Percentiles rank a stretch among this genome's conserved stretches.
These are phyloP conservation scores for Ceratocystis eucalypticola DNA, from an alignment of 2,329 filamentous ascomycete genomes.

Conservation along the genomic window DNA sequence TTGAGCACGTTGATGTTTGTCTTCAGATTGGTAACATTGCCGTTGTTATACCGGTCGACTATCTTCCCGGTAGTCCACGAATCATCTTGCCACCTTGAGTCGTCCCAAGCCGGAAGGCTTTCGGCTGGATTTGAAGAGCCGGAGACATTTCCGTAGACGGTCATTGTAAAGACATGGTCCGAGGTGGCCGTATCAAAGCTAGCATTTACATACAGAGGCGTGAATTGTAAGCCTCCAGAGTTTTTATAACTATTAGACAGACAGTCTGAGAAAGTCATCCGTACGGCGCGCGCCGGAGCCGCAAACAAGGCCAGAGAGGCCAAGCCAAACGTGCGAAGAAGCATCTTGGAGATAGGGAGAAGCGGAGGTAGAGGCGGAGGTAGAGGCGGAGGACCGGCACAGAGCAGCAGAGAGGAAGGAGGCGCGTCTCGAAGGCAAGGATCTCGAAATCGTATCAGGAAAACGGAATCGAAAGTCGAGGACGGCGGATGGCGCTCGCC, in stretches of 20 bases:
- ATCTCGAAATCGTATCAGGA: slow-evolving; percentile 11
- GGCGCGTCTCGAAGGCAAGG: slow-evolving; percentile 5
- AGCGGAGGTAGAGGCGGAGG: not conserved
- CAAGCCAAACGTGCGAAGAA: slow-evolving; percentile 23
- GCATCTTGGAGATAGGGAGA: slow-evolving; percentile 21
- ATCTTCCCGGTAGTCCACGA: slow-evolving; percentile 64
- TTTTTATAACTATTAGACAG: slow-evolving; percentile 47
- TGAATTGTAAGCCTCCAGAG: slow-evolving; percentile 61
- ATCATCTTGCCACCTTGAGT: slow-evolving; percentile 48
- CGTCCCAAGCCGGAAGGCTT: slow-evolving; percentile 45
- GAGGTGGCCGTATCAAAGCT: slow-evolving; percentile 50
- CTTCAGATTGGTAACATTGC: slow-evolving; percentile 56
- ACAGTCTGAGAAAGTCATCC: slow-evolving; percentile 75
- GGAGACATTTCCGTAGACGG: slow-evolving; percentile 81
- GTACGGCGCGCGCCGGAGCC: slow-evolving; percentile 44
- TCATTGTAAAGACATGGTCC: slow-evolving; percentile 57
- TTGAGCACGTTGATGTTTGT: slow-evolving; percentile 60
- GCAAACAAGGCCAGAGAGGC: slow-evolving; percentile 26
- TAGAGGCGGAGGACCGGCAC: not conserved
- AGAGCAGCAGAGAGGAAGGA: not conserved
- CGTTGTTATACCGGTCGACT: slow-evolving; percentile 34
- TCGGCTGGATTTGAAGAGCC: slow-evolving; percentile 45
- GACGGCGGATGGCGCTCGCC: slow-evolving; percentile 18
- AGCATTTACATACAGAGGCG: slow-evolving; percentile 61
- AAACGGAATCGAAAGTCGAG: slow-evolving; percentile 15